Evolutionary conservation across 192 early-diverging fungal genomes (phyloP).

Genomic region (Umbelopsis isabellina): DNA sequence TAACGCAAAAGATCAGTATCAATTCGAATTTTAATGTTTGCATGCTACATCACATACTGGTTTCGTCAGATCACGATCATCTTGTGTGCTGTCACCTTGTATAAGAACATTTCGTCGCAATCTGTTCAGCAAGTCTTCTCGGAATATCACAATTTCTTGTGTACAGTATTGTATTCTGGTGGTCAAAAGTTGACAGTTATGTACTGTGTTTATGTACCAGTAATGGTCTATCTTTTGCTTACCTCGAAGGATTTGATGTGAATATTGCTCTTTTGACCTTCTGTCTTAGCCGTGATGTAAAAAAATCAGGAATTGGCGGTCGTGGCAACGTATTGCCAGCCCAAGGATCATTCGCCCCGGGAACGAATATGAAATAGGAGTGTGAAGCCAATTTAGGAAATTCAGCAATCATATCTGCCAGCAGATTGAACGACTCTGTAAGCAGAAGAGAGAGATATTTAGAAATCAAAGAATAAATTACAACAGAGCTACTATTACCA

Average conservation of each 20-base stretch:
- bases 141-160: conserved; percentile 89
- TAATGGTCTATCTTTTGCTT: not conserved
- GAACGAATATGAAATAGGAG: conserved; percentile 88
- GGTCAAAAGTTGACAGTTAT: not conserved
- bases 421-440: conserved; percentile 42
- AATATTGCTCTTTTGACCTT: conserved; percentile 68
- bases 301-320: conserved; percentile 72
- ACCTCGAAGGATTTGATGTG: conserved; percentile 86
- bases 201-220: not conserved
- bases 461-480: not conserved
- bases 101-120: conserved; percentile 68
- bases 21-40: not conserved
- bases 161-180: conserved; percentile 85
- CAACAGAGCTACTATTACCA: not conserved
- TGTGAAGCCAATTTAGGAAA: conserved; percentile 59
- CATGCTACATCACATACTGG: conserved; percentile 21
- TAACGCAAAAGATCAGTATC: conserved; percentile 29
- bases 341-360: conserved; percentile 88
- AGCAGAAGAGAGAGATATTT: conserved; percentile 21
- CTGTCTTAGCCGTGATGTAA: conserved; percentile 61
- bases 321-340: conserved; percentile 70
- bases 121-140: conserved; percentile 81
- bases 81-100: conserved; percentile 25
- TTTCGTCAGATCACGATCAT: conserved; percentile 23
- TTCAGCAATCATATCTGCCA: conserved; percentile 70